phyloP scores from a whole-genome alignment of 2,329 filamentous ascomycete genomes.

The Alternaria ventricosa region DNA sequence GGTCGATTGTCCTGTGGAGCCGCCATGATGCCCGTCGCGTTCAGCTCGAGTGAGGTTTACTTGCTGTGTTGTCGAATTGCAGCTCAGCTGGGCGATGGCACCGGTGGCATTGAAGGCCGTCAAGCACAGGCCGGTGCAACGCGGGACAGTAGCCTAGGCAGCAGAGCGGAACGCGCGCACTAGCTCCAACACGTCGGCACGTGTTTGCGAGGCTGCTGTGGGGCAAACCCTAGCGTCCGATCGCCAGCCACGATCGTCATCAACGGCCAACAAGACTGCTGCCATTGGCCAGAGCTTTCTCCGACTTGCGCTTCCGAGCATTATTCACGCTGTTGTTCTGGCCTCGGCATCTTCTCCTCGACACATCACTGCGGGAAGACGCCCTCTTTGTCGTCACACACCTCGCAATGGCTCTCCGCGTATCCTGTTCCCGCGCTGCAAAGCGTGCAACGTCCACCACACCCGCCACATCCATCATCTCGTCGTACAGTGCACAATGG shows the following conservation, averaged over 20 bases:
- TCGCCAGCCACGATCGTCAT: conserved; percentile 36
- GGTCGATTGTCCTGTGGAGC: conserved; percentile 38
- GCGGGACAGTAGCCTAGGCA: conserved; percentile 25
- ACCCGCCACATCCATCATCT: conserved; percentile 36
- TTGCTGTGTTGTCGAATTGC: not conserved
- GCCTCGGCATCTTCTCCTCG: conserved; percentile 16
- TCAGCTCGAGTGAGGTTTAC: not conserved
- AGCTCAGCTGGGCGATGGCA: not conserved
- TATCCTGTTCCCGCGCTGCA: conserved; percentile 41
- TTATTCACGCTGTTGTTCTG: conserved; percentile 33
- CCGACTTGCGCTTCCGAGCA: conserved; percentile 18
- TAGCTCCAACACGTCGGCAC: conserved; percentile 30
- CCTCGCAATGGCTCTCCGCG: conserved; percentile 48
- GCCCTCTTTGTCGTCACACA: conserved; percentile 28
- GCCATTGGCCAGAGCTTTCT: conserved; percentile 36
- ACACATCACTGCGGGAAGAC: not conserved
- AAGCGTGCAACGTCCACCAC: conserved; percentile 39
- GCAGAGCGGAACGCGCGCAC: conserved; percentile 28
- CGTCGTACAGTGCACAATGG: conserved; percentile 45
- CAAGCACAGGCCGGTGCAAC: not conserved
- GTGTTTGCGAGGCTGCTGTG: conserved; percentile 12
- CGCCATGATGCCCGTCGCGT: conserved; percentile 32
- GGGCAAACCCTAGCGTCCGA: conserved; percentile 17
- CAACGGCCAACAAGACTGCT: conserved; percentile 16
- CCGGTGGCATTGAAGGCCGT: not conserved